A percentile compares a stretch with the other conserved stretches of the same genome.
phyloP scores from a whole-genome alignment of 306 rosid genomes.

The Arachis hypogaea region DNA sequence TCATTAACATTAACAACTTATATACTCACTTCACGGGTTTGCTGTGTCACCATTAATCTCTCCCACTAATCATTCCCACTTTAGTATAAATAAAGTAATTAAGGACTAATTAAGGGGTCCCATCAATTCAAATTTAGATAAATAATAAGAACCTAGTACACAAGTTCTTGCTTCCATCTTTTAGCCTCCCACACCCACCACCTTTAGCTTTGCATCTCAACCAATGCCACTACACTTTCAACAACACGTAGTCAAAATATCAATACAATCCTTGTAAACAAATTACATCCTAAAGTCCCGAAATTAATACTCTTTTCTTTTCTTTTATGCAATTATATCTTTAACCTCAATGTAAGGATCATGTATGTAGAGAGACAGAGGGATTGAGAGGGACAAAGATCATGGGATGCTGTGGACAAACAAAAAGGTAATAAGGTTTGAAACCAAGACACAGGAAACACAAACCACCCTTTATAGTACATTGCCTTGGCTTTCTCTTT shows the following conservation, averaged over 20 bases:
- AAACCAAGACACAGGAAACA: conserved; percentile 46
- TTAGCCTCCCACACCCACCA: conserved; percentile 32
- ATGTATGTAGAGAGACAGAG: conserved; percentile 22
- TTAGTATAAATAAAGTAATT: background rate
- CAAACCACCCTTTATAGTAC: conserved; percentile 38
- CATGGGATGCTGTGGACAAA: conserved; percentile 40
- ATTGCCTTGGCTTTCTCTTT: conserved; percentile 52
- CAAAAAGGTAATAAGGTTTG: conserved; percentile 35
- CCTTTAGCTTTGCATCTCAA: conserved; percentile 89
- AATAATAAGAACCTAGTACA: conserved; percentile 29
- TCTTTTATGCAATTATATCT: conserved; percentile 38
- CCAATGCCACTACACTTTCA: conserved; percentile 75
- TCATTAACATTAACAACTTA: no score
- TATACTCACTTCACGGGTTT: no score
- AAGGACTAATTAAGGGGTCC: conserved; percentile 37
- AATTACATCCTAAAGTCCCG: conserved; percentile 51
- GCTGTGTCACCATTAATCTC: no score
- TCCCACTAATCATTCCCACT: no score
- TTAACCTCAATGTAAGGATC: background rate
- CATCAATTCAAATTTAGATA: conserved; percentile 44
- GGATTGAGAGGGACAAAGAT: conserved; percentile 44
- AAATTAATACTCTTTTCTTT: conserved; percentile 32
- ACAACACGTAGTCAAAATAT: conserved; percentile 70
- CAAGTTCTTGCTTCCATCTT: conserved; percentile 28
- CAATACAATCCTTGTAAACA: conserved; percentile 34